These are phyloP conservation scores for Tubosaeta sp. DNA, from an alignment of 768 basidiomycete genomes.

Conservation along the genomic window DNA sequence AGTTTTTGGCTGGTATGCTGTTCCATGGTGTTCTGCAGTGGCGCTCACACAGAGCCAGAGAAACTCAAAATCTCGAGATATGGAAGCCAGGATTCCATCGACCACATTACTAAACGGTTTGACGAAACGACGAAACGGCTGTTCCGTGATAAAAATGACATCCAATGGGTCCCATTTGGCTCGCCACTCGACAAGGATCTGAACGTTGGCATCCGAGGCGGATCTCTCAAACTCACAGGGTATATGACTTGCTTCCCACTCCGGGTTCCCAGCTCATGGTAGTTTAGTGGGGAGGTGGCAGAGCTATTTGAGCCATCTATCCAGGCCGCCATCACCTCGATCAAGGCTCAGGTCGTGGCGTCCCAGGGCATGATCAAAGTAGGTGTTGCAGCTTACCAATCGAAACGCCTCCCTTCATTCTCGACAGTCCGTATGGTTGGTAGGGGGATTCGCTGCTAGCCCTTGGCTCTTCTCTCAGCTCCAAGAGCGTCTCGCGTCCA, in stretches of 20 bases:
- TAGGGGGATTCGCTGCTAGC: conserved; percentile 80
- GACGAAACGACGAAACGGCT: conserved; percentile 81
- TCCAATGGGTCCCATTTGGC: conserved; percentile 73
- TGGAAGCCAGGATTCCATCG: conserved; percentile 63
- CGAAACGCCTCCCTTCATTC: conserved; percentile 9
- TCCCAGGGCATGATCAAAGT: conserved; percentile 67
- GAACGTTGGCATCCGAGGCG: conserved; percentile 64
- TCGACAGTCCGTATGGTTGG: conserved; percentile 70
- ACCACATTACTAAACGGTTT: conserved; percentile 76
- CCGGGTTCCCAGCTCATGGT: conserved; percentile 1
- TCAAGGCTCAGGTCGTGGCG: conserved; percentile 65
- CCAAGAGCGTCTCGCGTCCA: conserved; percentile 58
- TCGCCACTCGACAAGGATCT: conserved; percentile 74
- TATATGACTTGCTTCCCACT: conserved; percentile 31
- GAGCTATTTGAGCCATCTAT: conserved; percentile 78
- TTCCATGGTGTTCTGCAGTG: not conserved
- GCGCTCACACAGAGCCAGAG: conserved; percentile 37
- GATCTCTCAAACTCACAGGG: conserved; percentile 71
- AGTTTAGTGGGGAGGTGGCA: conserved; percentile 47
- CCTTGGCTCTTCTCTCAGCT: conserved; percentile 77
- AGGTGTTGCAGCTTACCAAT: not conserved
- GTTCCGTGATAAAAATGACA: conserved; percentile 62
- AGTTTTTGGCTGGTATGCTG: conserved; percentile 60
- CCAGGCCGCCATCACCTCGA: conserved; percentile 64
- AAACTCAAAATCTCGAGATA: conserved; percentile 74